Percentiles rank a stretch among this genome's conserved stretches.
These are phyloP conservation scores for Drosera spatulata DNA, from an alignment of 179 eudicot species.

Conservation along the genomic window DNA sequence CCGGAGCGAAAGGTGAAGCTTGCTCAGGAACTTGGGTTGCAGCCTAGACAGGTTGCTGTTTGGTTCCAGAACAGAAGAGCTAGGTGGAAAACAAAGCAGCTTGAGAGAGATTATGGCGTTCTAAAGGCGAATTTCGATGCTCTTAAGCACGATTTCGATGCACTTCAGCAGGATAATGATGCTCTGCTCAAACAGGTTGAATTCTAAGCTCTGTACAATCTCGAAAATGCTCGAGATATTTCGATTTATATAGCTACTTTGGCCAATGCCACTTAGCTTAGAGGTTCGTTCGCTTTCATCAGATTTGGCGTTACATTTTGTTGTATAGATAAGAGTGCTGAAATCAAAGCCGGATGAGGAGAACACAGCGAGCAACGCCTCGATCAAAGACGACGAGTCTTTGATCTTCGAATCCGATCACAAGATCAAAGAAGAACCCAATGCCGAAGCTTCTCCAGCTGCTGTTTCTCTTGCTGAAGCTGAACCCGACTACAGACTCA, in stretches of 20 bases:
- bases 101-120: constrained; percentile 37
- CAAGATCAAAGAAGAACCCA: not conserved
- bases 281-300: too few species aligned
- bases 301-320: too few species aligned
- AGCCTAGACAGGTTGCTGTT: constrained; percentile 23
- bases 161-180: constrained; percentile 54
- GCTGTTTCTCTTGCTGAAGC: constrained; percentile 7
- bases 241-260: too few species aligned
- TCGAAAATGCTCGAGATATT: too few species aligned
- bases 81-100: too few species aligned
- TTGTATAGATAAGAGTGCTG: constrained; percentile 48
- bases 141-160: constrained; percentile 51
- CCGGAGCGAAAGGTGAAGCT: constrained; percentile 80
- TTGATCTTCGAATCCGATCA: constrained; percentile 20
- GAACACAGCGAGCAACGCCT: constrained; percentile 18
- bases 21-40: constrained; percentile 77
- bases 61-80: too few species aligned
- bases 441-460: not conserved
- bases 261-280: not conserved
- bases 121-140: constrained; percentile 59
- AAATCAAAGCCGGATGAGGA: constrained; percentile 48
- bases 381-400: constrained; percentile 28
- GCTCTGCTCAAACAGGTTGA: constrained; percentile 48
- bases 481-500: constrained; percentile 7
- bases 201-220: too few species aligned